These are phyloP conservation scores for Termitomyces sp. DNA, from an alignment of 768 basidiomycete genomes.

Conservation along the genomic window DNA sequence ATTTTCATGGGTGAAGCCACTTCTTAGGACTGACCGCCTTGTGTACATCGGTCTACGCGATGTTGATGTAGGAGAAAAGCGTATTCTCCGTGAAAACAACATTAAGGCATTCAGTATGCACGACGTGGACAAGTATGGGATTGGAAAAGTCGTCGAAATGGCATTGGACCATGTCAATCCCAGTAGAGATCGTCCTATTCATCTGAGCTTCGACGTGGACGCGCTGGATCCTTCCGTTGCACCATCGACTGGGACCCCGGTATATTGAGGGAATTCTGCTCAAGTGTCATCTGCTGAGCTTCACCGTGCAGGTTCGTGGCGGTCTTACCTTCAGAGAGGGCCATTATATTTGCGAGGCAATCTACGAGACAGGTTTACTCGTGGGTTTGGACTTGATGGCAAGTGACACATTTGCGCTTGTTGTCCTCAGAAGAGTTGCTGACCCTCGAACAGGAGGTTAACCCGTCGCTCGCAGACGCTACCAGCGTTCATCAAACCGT, in stretches of 20 bases:
- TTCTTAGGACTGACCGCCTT: conserved; percentile 65
- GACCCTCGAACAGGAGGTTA: conserved; percentile 68
- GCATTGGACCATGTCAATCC: conserved; percentile 94
- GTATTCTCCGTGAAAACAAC: conserved; percentile 70
- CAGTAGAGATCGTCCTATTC: conserved; percentile 76
- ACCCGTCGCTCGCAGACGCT: conserved; percentile 83
- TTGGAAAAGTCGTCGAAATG: conserved; percentile 94
- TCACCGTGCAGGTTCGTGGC: conserved; percentile 65
- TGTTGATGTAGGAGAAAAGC: conserved; percentile 84
- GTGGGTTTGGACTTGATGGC: conserved; percentile 96
- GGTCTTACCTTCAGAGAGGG: conserved; percentile 96
- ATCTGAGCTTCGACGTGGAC: conserved; percentile 95
- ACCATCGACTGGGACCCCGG: conserved; percentile 93
- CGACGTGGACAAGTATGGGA: conserved; percentile 86
- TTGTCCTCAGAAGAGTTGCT: conserved; percentile 1
- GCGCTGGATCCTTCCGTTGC: conserved; percentile 93
- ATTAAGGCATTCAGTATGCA: conserved; percentile 93
- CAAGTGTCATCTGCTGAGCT: conserved; percentile 7
- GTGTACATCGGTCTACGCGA: conserved; percentile 99
- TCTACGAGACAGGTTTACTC: conserved; percentile 88
- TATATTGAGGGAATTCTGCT: conserved; percentile 25
- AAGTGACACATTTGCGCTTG: conserved; percentile 16
- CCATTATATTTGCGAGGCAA: conserved; percentile 94
- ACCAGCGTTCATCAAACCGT: conserved; percentile 82
- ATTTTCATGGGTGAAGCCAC: conserved; percentile 52